phyloP scores from a whole-genome alignment of 805 yeast species.

The Saccharomycopsis microspora region DNA sequence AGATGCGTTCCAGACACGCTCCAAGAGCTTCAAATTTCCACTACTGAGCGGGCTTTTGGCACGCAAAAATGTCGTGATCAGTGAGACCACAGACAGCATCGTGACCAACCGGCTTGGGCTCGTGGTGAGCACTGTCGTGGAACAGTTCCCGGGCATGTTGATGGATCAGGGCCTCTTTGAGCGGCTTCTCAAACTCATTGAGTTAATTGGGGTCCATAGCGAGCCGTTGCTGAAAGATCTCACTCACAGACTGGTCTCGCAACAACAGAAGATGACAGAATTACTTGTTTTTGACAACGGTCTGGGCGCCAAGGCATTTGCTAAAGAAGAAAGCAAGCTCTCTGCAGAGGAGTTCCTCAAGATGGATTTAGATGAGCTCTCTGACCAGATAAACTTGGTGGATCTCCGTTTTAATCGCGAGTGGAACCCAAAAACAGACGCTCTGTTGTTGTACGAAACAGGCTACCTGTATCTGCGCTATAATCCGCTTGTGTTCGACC shows the following conservation, averaged over 20 bases:
- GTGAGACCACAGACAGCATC: slow-evolving; percentile 25
- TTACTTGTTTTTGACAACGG: slow-evolving; percentile 23
- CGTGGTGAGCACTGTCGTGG: slow-evolving; percentile 45
- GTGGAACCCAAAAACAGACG: slow-evolving; percentile 79
- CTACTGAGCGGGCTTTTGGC: slow-evolving; percentile 14
- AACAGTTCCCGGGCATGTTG: slow-evolving; percentile 56
- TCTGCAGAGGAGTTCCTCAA: slow-evolving; percentile 39
- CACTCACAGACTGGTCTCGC: slow-evolving; percentile 38
- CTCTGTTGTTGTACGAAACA: slow-evolving; percentile 55
- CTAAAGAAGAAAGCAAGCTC: slow-evolving; percentile 10
- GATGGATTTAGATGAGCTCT: slow-evolving; percentile 40
- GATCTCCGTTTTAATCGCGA: slow-evolving; percentile 49
- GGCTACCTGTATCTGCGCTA: slow-evolving; percentile 30
- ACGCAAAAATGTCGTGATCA: slow-evolving; percentile 19
- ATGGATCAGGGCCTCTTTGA: slow-evolving; percentile 53
- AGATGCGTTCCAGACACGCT: slow-evolving; percentile 4
- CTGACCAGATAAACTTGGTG: slow-evolving; percentile 53
- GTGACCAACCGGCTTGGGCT: slow-evolving; percentile 40
- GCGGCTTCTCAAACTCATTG: slow-evolving; percentile 42
- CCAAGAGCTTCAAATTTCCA: slow-evolving; percentile 12
- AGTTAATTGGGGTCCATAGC: slow-evolving; percentile 33
- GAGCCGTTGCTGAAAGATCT: slow-evolving; percentile 41
- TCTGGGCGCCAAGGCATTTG: slow-evolving; percentile 16
- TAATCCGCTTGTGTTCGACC: slow-evolving; percentile 73
- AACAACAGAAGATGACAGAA: slow-evolving; percentile 34